Conservation (phyloP, 1,284 basidiomycete genomes). For the Sanghuangporus weigelae region DNA sequence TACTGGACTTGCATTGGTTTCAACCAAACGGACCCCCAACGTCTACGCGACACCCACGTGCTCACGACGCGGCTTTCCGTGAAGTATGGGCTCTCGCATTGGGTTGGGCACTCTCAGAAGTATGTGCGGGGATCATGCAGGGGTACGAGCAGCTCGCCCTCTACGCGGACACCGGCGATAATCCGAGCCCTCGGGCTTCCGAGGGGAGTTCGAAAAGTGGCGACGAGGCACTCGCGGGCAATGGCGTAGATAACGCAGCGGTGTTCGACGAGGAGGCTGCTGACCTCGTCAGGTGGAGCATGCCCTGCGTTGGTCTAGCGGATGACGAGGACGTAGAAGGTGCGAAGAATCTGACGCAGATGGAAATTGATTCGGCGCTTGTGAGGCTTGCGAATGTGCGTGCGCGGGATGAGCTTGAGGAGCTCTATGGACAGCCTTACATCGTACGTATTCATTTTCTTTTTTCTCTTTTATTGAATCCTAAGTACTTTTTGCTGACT, state of each 20-base stretch:
- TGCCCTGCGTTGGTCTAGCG: not conserved
- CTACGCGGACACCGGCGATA: conserved; percentile 49
- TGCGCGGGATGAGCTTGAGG: conserved; percentile 66
- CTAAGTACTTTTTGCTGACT: not conserved
- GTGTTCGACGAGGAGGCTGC: conserved; percentile 2
- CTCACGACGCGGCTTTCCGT: conserved; percentile 51
- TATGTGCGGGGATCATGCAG: conserved; percentile 54
- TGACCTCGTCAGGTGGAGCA: not conserved
- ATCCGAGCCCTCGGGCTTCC: not conserved
- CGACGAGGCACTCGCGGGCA: conserved; percentile 30
- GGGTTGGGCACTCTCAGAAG: conserved; percentile 64
- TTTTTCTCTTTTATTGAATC: not conserved
- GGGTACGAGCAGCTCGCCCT: conserved; percentile 61
- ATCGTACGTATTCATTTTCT: conserved; percentile 45
- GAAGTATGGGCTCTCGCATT: conserved; percentile 71
- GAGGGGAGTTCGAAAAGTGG: conserved; percentile 41
- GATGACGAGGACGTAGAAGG: not conserved
- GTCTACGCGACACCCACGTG: conserved; percentile 40
- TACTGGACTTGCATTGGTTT: conserved; percentile 31
- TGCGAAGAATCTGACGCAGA: conserved; percentile 9
- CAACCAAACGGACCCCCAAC: conserved; percentile 22
- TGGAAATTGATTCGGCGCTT: conserved; percentile 46
- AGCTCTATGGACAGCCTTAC: conserved; percentile 65
- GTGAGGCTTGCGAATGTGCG: conserved; percentile 51
- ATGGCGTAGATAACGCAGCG: not conserved